Base-by-base conservation (phyloP, 129 eudicot genomes). In the Apium graveolens region DNA sequence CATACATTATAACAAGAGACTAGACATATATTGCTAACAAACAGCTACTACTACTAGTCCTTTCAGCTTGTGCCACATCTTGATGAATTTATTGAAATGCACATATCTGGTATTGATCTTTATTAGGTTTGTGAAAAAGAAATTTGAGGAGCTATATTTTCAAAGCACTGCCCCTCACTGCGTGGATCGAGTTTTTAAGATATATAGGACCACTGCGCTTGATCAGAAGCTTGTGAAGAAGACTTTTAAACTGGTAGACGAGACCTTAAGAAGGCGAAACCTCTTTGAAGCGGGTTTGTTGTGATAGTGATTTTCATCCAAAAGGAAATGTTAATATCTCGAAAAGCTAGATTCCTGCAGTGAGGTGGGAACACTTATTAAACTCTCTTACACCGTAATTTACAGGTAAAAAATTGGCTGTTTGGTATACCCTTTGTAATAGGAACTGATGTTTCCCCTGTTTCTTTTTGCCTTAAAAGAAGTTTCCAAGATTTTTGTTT, bases 181-280 rank as follows among this genome's bases (percentile, higher is more conserved):
- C 29, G 97, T 91, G 65, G 98, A 95, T 77, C 91, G 98, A 0
- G 96, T 95, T 49, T 95, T 95, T 78, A 95, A 95, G 96, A 95
- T 95, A 66, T 95, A 95, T 78, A 86, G 98, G 83, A 95, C 98
- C 38, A 95, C 97, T 5, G 98, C 98, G 12, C 89, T 95, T 49
- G 98, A 95, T 76, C 97, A 90, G 85, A 95, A 95, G 84, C 96
- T 95, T 45, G 96, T 95, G 86, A 95, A 95, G 91, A 95, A 95
- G 90, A 95, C 98, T 21, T 95, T 95, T 85, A 95, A 95, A 84
- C 84, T 95, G 80, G 93, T 95, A 55, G 98, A 95, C 37, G 98
- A 95, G 83, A 95, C 98, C 60, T 87, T 95, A 84, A 91, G 96
- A 87, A 95, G 98, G 94, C 85, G 98, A 88, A 91, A 91, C 77